Percentiles rank a stretch among this genome's conserved stretches.
Conservation (phyloP, 768 basidiomycete genomes). For the Exsudoporus frostii region DNA sequence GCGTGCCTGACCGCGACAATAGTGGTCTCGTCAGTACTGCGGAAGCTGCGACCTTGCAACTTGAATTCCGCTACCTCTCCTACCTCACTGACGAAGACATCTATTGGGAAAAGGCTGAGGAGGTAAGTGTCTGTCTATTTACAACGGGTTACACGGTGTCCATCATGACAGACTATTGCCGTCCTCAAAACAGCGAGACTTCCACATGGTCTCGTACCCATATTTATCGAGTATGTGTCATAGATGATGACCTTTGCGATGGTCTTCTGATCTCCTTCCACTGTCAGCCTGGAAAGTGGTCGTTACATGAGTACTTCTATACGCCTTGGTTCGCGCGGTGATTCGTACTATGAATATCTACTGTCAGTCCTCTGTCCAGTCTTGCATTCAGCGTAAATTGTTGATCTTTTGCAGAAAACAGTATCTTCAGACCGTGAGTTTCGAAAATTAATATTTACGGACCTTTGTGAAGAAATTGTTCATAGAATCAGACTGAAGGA, state of each 20-base stretch:
- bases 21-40: conserved; percentile 70
- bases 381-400: not conserved
- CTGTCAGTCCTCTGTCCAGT: conserved; percentile 44
- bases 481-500: conserved; percentile 65
- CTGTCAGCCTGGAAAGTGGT: conserved; percentile 45
- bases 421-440: conserved; percentile 32
- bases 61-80: conserved; percentile 89
- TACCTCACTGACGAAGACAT: conserved; percentile 68
- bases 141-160: not conserved
- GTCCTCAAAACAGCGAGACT: conserved; percentile 60
- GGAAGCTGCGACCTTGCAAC: conserved; percentile 84
- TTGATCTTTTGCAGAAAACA: conserved; percentile 26
- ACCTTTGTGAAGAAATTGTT: conserved; percentile 1
- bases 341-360: conserved; percentile 92
- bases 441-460: not conserved
- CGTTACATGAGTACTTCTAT: conserved; percentile 66
- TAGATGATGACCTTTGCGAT: conserved; percentile 1
- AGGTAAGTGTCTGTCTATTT: conserved; percentile 37
- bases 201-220: conserved; percentile 75
- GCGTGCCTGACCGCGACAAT: conserved; percentile 58
- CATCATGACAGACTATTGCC: conserved; percentile 54
- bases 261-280: conserved; percentile 9
- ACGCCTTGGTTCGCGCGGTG: conserved; percentile 86
- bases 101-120: conserved; percentile 82
- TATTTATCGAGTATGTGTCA: conserved; percentile 70